phyloP scores from a whole-genome alignment of 176 grass and related monocot species.

The Musa schizocarpa region DNA sequence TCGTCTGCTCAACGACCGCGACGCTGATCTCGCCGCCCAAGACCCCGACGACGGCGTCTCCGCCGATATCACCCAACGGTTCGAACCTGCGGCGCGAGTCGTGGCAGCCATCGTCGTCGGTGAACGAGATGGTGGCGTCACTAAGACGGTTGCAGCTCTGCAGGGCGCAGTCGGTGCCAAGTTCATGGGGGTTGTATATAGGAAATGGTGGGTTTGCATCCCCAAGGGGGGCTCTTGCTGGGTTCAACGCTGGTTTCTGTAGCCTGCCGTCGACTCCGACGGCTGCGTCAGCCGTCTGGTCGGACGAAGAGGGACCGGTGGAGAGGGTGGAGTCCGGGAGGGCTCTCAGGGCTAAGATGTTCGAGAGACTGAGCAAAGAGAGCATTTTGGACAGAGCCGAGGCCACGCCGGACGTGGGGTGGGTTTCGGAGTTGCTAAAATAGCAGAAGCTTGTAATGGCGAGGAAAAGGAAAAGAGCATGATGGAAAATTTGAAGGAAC shows the following conservation, averaged over 20 bases:
- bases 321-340: constrained; percentile 10
- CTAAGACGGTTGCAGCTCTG: constrained; percentile 9
- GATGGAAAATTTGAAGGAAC: too few species aligned
- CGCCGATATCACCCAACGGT: background rate
- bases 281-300: background rate
- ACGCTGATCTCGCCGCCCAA: constrained; percentile 1
- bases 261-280: constrained; percentile 15
- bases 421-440: background rate
- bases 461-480: too few species aligned
- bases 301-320: background rate
- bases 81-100: background rate
- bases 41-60: constrained; percentile 3
- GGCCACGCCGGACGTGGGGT: constrained; percentile 1
- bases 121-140: constrained; percentile 5
- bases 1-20: background rate
- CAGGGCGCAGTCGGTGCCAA: background rate
- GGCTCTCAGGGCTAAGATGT: constrained; percentile 10
- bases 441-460: too few species aligned
- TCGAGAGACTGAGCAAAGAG: constrained; percentile 1
- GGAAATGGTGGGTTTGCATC: background rate
- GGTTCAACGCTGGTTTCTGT: background rate
- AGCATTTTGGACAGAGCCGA: too few species aligned
- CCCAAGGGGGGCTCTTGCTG: background rate
- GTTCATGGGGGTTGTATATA: constrained; percentile 1
- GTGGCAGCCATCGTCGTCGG: background rate